phyloP scores from a whole-genome alignment of 768 basidiomycete genomes.

The Podaxis sp. region DNA sequence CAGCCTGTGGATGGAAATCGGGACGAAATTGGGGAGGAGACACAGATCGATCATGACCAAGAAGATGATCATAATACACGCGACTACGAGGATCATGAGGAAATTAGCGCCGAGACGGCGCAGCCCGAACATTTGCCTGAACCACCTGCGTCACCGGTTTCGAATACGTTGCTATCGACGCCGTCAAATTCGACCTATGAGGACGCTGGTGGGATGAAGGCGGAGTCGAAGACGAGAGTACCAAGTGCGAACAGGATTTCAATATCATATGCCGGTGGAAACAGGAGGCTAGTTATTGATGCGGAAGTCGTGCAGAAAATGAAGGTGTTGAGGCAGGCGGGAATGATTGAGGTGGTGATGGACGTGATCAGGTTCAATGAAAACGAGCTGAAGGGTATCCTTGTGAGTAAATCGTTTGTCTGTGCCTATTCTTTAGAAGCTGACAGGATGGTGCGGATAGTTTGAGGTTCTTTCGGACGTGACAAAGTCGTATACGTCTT shows the following conservation, averaged over 20 bases:
- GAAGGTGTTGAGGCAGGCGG: slow-evolving; percentile 75
- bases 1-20: background rate
- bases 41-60: slow-evolving; percentile 15
- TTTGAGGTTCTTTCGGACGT: slow-evolving; percentile 70
- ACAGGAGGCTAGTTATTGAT: slow-evolving; percentile 82
- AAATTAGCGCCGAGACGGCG: slow-evolving; percentile 16
- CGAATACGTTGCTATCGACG: slow-evolving; percentile 41
- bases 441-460: slow-evolving; percentile 32
- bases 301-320: slow-evolving; percentile 82
- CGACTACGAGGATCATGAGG: slow-evolving; percentile 6
- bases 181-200: slow-evolving; percentile 42
- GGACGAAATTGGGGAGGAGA: slow-evolving; percentile 5
- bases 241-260: slow-evolving; percentile 87
- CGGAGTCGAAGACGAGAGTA: slow-evolving; percentile 32
- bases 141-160: slow-evolving; percentile 53
- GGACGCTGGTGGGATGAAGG: slow-evolving; percentile 36
- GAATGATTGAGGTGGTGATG: slow-evolving; percentile 79
- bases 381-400: slow-evolving; percentile 63
- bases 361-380: slow-evolving; percentile 52
- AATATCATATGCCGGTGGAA: slow-evolving; percentile 90
- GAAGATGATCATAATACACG: background rate
- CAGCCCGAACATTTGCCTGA: slow-evolving; percentile 50
- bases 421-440: slow-evolving; percentile 4
- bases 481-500: slow-evolving; percentile 64
- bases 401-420: slow-evolving; percentile 44